Evolutionary conservation across 495 filamentous ascomycete species (phyloP).

Genomic region (Tuber calosporum): DNA sequence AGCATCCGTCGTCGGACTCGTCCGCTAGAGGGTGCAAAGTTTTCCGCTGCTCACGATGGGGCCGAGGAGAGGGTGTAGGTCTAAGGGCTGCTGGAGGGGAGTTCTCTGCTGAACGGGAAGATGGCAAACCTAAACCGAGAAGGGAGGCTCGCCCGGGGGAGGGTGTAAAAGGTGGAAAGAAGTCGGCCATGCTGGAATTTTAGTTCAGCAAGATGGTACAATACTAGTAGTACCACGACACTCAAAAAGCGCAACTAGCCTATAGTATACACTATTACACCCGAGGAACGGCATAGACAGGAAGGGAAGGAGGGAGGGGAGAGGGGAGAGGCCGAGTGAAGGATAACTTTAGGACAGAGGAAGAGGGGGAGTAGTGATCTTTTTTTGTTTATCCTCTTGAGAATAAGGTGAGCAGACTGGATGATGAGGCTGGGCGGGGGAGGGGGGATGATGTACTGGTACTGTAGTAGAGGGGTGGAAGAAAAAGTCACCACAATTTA

Average conservation of each 20-base stretch:
- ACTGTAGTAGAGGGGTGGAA: no score
- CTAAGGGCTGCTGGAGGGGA: conserved; percentile 30
- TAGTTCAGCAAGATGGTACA: conserved; percentile 4
- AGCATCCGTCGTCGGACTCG: conserved; percentile 41
- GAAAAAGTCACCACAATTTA: no score
- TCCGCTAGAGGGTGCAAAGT: conserved; percentile 33
- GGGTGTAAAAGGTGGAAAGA: conserved; percentile 23
- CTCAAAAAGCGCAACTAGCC: conserved; percentile 8
- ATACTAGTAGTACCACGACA: conserved; percentile 1
- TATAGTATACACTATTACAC: background rate
- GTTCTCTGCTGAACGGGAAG: conserved; percentile 25
- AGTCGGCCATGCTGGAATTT: conserved; percentile 22
- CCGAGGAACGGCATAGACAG: conserved; percentile 1
- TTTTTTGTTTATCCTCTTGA: conserved; percentile 4
- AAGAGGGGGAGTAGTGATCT: conserved; percentile 8
- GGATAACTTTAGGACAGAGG: conserved; percentile 6
- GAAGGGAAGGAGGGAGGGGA: conserved; percentile 1
- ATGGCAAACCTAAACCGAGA: conserved; percentile 3
- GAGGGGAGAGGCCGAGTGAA: conserved; percentile 17
- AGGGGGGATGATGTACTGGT: background rate
- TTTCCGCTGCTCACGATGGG: conserved; percentile 33
- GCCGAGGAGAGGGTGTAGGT: conserved; percentile 22
- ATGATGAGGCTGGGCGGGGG: background rate
- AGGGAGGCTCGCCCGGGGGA: conserved; percentile 23
- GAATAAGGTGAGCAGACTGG: background rate